Conservation (phyloP, 2,329 filamentous ascomycete genomes). For the Pseudogymnoascus sp. region DNA sequence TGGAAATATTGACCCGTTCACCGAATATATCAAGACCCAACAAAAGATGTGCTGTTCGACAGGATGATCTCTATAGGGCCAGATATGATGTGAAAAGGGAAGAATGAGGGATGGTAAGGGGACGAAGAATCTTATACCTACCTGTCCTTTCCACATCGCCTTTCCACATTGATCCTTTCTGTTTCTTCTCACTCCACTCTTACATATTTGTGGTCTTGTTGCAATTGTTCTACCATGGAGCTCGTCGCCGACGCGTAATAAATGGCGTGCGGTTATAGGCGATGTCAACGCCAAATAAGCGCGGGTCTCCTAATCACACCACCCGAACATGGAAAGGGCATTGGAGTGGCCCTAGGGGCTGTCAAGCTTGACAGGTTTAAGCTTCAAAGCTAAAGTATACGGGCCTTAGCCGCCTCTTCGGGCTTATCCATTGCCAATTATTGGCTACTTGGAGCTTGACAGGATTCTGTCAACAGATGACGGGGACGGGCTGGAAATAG, state of each 20-base stretch:
- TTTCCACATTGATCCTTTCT: neutral
- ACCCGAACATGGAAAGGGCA: neutral
- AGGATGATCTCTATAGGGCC: neutral
- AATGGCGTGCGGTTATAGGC: constrained; percentile 1
- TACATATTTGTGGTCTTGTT: constrained; percentile 1
- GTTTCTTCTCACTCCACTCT: constrained; percentile 3
- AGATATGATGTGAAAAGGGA: neutral
- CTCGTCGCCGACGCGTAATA: neutral
- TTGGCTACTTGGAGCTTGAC: constrained; percentile 1
- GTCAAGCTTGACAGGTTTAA: constrained; percentile 3
- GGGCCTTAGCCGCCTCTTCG: neutral
- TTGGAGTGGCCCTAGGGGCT: neutral
- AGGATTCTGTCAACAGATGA: neutral
- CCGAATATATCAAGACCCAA: neutral
- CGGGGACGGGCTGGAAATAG: neutral
- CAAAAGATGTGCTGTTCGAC: neutral
- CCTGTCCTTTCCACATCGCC: neutral
- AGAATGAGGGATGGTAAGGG: neutral
- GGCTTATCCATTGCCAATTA: neutral
- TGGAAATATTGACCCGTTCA: constrained; percentile 6
- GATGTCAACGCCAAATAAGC: constrained; percentile 1
- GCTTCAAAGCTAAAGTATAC: neutral
- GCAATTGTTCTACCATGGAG: neutral
- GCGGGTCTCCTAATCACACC: neutral
- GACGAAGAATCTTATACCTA: constrained; percentile 1